Base-by-base conservation (phyloP, 2,329 filamentous ascomycete species). In the Ustilaginoidea virens region DNA sequence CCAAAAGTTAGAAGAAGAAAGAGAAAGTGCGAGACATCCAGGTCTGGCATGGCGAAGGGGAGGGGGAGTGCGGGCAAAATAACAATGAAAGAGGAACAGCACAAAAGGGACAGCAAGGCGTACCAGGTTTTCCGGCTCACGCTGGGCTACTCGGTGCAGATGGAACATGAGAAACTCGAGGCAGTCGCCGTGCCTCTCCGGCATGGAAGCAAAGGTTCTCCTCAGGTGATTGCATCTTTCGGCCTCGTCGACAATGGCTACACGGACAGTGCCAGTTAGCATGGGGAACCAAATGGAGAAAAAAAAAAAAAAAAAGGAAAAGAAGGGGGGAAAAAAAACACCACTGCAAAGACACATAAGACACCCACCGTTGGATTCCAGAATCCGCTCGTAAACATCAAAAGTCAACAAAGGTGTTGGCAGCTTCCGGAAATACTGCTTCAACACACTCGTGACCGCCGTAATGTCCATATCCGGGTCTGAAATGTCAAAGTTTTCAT, bases 341-440 rank as follows among this genome's bases (percentile, higher is more conserved):
- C n/a, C n/a, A n/a, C n/a, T n/a, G n/a, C n/a, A n/a, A n/a, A n/a
- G n/a, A n/a, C n/a, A n/a, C n/a, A n/a, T n/a, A n/a, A n/a, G n/a
- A n/a, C n/a, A 58, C 75, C 59, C 61, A 80, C 77, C 61, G 38
- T 71, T 74, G 5, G 80, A 83, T 42, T 93, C 86, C 27, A 98
- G 60, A 28, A 98, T 69, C 22, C 72, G 69, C 42, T 96, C 87
- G 46, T 98, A 98, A 16, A 92, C 75, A 14, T 92, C 82, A 51
- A 79, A 94, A 0, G 87, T 93, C 42, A 98, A 73, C 18, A 98
- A 64, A 3, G 90, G 90, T 6, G 69, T 80, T 1, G 90, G 90
- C 20, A 96, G 64, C 54, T 86, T 90, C 42, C 90, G 74, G 69
- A 98, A 93, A 51, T 96, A 98, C 53, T 96, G 87, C 60, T 98